A percentile compares a stretch with the other conserved stretches of the same genome.
Evolutionary conservation across 306 rosid species (phyloP).

Genomic region (Hippophae gyantsensis): DNA sequence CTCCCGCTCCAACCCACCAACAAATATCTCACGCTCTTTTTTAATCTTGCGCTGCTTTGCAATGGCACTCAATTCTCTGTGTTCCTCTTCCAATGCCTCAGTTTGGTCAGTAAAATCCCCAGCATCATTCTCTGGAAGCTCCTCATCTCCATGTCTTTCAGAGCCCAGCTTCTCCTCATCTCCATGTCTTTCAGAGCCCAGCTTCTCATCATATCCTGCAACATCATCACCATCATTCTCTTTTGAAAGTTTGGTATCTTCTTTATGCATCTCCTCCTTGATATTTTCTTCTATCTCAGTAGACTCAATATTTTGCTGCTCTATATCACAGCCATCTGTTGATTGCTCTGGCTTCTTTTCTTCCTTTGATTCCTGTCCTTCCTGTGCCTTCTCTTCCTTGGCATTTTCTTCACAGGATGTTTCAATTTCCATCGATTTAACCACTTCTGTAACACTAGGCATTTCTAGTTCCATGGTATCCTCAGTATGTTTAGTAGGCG

Average conservation of each 20-base stretch:
- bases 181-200: slow-evolving; percentile 44
- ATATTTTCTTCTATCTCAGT: slow-evolving; percentile 15
- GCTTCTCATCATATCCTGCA: slow-evolving; percentile 24
- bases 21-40: slow-evolving; percentile 69
- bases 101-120: slow-evolving; percentile 39
- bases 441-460: slow-evolving; percentile 22
- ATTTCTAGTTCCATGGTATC: slow-evolving; percentile 3
- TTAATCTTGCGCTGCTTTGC: slow-evolving; percentile 48
- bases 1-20: slow-evolving; percentile 70
- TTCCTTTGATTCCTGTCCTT: slow-evolving; percentile 18
- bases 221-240: slow-evolving; percentile 25
- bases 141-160: slow-evolving; percentile 42
- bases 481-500: slow-evolving; percentile 3
- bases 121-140: slow-evolving; percentile 35
- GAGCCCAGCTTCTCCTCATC: slow-evolving; percentile 37
- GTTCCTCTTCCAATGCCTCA: slow-evolving; percentile 39
- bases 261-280: slow-evolving; percentile 21
- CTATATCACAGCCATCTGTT: slow-evolving; percentile 18
- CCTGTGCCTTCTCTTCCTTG: slow-evolving; percentile 18
- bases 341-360: slow-evolving; percentile 22
- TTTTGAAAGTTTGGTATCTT: slow-evolving; percentile 20
- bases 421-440: slow-evolving; percentile 21
- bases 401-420: slow-evolving; percentile 7
- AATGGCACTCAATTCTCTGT: slow-evolving; percentile 36
- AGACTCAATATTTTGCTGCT: slow-evolving; percentile 11